Evolutionary conservation across 768 basidiomycete genomes (phyloP), one percentile per base, ranked within the genome.

Genomic region (Boletus sp.): DNA sequence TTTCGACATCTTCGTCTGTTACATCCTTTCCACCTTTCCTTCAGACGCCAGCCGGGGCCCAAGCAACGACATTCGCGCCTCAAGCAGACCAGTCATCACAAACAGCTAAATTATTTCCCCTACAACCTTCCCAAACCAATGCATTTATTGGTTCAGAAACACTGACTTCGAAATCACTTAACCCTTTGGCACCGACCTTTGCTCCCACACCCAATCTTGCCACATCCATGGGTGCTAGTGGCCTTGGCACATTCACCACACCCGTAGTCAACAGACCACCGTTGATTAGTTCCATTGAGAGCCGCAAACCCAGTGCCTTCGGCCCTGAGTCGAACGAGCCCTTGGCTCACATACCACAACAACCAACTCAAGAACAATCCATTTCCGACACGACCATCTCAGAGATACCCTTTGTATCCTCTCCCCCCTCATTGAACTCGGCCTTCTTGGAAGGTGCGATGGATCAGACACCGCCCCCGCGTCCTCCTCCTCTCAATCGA

Each of bases 401-500:
- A 1, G 55, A 55, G 47, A 37, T 49, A 12, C 54, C 64, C 8
- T 45, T 60, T 12, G 54, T 55, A 45, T 66, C 64, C 11, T 59
- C 64, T 24, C 51, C 58, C 20, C 62, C 67, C 3, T 40, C 62
- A 8, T 56, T 59, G 46, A n/a, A 45, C 44, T 42, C 56, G 35
- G 33, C 52, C 20, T 37, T 55, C 33, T 35, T 57, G 18, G 62
- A 61, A 20, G 45, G 24, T 18, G 14, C 20, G 28, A 50, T 37
- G 24, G 52, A 33, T 46, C 67, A 61, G 30, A 63, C 50, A 11
- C 53, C 57, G 45, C 61, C 48, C 30, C 32, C 49, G 18, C 64
- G 62, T 54, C 73, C 73, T 4, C 72, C 72, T 29, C 65, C 61
- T 45, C 66, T 73, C 12, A 55, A 52, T 51, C 67, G 69, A 59